Conservation (phyloP, 1,139 yeast genomes). For the Nematodospora anomalae region DNA sequence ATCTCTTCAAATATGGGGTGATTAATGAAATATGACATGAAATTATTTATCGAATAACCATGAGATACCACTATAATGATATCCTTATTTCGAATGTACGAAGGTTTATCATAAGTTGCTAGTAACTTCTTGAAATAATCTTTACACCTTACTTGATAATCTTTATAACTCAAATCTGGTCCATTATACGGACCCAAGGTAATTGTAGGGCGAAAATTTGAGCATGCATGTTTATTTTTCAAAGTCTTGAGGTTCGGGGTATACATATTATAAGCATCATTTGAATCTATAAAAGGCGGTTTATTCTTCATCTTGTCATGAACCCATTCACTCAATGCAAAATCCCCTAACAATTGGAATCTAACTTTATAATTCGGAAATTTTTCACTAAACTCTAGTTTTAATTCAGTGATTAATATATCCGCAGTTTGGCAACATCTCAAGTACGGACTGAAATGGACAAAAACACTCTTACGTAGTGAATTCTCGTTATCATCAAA, state of each 20-base stretch:
- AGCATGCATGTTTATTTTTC: slow-evolving; percentile 36
- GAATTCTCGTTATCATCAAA: slow-evolving; percentile 21
- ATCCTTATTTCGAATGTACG: slow-evolving; percentile 35
- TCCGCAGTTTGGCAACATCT: slow-evolving; percentile 51
- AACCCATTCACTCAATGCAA: slow-evolving; percentile 51
- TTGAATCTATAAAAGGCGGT: slow-evolving; percentile 47
- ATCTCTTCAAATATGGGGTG: slow-evolving; percentile 51
- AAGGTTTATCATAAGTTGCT: slow-evolving; percentile 47
- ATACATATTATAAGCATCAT: slow-evolving; percentile 50
- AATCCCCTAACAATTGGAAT: slow-evolving; percentile 46
- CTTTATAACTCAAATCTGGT: slow-evolving; percentile 42
- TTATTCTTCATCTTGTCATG: slow-evolving; percentile 47
- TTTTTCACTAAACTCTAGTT: slow-evolving; percentile 21
- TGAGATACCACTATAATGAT: slow-evolving; percentile 43
- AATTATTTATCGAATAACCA: slow-evolving; percentile 44
- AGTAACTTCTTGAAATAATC: slow-evolving; percentile 43
- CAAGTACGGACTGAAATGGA: slow-evolving; percentile 48
- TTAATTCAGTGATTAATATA: slow-evolving; percentile 33
- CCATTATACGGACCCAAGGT: slow-evolving; percentile 51
- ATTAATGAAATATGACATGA: slow-evolving; percentile 42
- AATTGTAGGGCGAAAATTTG: slow-evolving; percentile 48
- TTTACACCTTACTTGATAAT: slow-evolving; percentile 43
- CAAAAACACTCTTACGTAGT: slow-evolving; percentile 36
- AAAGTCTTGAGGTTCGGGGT: slow-evolving; percentile 44
- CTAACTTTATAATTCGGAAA: slow-evolving; percentile 37